These are phyloP conservation scores for Backusella psychrophila DNA, from an alignment of 192 early-diverging fungal species.

Conservation along the genomic window DNA sequence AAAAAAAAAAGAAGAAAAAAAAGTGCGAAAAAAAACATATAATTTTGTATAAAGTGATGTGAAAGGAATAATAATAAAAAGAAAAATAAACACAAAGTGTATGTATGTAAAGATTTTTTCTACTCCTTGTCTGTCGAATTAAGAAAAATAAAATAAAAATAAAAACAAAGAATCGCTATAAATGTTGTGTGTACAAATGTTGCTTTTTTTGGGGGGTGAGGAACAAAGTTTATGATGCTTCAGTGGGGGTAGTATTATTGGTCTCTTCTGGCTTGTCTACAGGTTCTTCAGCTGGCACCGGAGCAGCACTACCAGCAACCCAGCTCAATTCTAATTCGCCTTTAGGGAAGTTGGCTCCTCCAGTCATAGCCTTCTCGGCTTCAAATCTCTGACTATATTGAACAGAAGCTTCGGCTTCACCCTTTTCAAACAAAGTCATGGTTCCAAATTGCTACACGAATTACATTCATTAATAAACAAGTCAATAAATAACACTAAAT, in stretches of 20 bases:
- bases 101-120: not conserved
- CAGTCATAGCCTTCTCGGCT: slow-evolving; percentile 34
- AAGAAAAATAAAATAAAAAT: slow-evolving; percentile 12
- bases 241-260: not conserved
- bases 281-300: not conserved
- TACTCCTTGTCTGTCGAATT: not conserved
- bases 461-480: too few relatives aligned
- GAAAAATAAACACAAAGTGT: not conserved
- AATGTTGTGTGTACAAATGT: slow-evolving; percentile 5
- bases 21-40: not conserved
- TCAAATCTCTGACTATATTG: slow-evolving; percentile 29
- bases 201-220: not conserved
- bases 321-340: slow-evolving; percentile 16
- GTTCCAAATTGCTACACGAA: slow-evolving; percentile 14
- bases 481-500: not conserved
- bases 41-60: not conserved
- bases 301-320: not conserved
- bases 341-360: slow-evolving; percentile 16
- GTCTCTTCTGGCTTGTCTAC: not conserved
- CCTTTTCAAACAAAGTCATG: slow-evolving; percentile 10
- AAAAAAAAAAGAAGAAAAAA: slow-evolving; percentile 9
- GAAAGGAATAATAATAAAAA: not conserved
- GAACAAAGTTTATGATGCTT: not conserved
- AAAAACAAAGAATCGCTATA: slow-evolving; percentile 16
- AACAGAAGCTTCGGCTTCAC: slow-evolving; percentile 9